A percentile compares a stretch with the other conserved stretches of the same genome.
phyloP scores from a whole-genome alignment of 2,329 filamentous ascomycete species.

The Cercospora brassicicola region DNA sequence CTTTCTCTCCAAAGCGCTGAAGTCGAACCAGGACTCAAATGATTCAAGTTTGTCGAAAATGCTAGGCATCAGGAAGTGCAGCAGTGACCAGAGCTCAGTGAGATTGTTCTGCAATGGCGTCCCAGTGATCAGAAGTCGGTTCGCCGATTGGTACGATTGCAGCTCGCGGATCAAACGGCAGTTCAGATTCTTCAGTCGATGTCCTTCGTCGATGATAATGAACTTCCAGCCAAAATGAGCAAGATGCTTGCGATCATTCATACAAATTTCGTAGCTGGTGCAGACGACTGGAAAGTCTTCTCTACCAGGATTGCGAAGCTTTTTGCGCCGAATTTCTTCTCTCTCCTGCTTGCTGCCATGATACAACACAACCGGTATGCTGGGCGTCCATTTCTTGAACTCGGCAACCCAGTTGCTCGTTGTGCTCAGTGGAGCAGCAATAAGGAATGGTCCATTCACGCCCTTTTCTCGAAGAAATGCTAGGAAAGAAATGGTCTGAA shows the following conservation, averaged over 20 bases:
- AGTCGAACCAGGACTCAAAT: constrained; percentile 96
- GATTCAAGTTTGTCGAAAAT: constrained; percentile 92
- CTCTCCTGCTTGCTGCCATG: constrained; percentile 80
- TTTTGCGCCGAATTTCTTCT: constrained; percentile 70
- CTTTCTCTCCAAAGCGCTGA: constrained; percentile 85
- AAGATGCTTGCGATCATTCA: constrained; percentile 80
- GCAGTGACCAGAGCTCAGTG: constrained; percentile 87
- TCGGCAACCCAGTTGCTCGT: constrained; percentile 96
- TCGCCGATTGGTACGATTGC: constrained; percentile 84
- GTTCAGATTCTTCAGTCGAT: constrained; percentile 95
- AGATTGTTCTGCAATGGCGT: constrained; percentile 96
- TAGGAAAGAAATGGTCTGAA: constrained; percentile 85
- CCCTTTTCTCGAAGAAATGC: constrained; percentile 86
- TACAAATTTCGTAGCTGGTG: constrained; percentile 94
- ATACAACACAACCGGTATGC: constrained; percentile 84
- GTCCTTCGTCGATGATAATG: constrained; percentile 96
- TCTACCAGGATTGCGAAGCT: constrained; percentile 68
- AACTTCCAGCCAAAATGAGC: constrained; percentile 91
- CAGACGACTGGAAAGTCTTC: constrained; percentile 84
- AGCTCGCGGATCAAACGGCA: constrained; percentile 87
- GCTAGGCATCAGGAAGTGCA: constrained; percentile 88
- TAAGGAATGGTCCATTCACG: constrained; percentile 83
- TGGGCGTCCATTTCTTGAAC: constrained; percentile 85
- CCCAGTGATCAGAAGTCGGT: constrained; percentile 87
- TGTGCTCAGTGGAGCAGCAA: constrained; percentile 86